These are phyloP conservation scores for Fallopia convolvulus DNA, from an alignment of 148 eudicot genomes.

Conservation along the genomic window DNA sequence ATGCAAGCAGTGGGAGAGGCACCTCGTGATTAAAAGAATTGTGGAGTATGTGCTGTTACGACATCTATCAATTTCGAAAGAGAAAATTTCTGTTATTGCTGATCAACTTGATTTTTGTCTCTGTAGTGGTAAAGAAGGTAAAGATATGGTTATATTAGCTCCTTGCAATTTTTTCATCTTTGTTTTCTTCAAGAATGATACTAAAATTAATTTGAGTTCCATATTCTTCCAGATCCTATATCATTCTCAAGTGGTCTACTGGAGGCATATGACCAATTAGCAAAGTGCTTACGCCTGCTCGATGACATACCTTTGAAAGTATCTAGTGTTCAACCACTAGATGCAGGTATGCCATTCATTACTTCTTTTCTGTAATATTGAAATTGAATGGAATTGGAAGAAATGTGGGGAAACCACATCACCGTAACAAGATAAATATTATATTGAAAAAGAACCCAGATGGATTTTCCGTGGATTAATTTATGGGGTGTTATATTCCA, in stretches of 20 bases:
- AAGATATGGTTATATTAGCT: neutral
- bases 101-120: slow-evolving; percentile 94
- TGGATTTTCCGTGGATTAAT: neutral
- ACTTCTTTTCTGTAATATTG: neutral
- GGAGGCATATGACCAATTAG: slow-evolving; percentile 53
- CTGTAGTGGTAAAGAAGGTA: slow-evolving; percentile 55
- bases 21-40: slow-evolving; percentile 70
- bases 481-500: neutral
- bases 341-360: slow-evolving; percentile 54
- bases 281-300: slow-evolving; percentile 67
- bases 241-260: slow-evolving; percentile 42
- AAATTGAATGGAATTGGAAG: neutral
- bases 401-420: neutral
- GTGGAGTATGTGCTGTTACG: slow-evolving; percentile 57
- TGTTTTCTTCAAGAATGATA: neutral
- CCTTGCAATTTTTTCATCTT: neutral
- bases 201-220: neutral
- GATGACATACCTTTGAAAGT: slow-evolving; percentile 78
- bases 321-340: slow-evolving; percentile 86
- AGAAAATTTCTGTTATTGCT: slow-evolving; percentile 37
- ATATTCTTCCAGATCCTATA: slow-evolving; percentile 56
- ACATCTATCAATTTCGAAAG: slow-evolving; percentile 65
- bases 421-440: neutral
- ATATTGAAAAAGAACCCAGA: neutral
- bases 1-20: slow-evolving; percentile 64